A percentile compares a stretch with the other conserved stretches of the same genome.
Evolutionary conservation across 192 early-diverging fungal species (phyloP).

Genomic region (Entophlyctis luteolus): DNA sequence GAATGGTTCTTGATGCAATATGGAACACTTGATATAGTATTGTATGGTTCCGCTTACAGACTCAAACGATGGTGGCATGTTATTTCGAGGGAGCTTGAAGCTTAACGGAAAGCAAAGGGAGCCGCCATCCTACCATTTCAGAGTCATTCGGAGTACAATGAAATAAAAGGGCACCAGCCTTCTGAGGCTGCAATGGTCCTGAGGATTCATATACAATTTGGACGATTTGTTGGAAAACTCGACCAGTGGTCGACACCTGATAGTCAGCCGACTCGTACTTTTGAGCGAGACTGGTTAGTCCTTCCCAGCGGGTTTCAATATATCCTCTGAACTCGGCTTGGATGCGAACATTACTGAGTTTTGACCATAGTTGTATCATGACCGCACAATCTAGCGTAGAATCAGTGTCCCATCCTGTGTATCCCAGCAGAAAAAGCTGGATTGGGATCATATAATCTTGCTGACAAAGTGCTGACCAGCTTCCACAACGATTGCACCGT

Average conservation of each 20-base stretch:
- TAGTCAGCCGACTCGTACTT: not conserved
- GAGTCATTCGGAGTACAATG: no score
- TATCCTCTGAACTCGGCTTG: constrained; percentile 15
- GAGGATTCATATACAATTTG: constrained; percentile 8
- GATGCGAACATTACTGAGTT: constrained; percentile 13
- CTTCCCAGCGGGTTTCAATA: constrained; percentile 21
- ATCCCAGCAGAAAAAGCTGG: no score
- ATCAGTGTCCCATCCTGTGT: constrained; percentile 15
- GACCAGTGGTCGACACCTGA: not conserved
- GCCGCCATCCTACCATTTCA: constrained; percentile 12
- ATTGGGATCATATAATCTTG: no score
- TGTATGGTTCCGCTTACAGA: not conserved
- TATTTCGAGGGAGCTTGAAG: not conserved
- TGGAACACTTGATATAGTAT: constrained; percentile 21
- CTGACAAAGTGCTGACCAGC: no score
- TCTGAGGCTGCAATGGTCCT: not conserved
- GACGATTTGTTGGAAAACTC: constrained; percentile 20
- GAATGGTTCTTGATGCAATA: constrained; percentile 19
- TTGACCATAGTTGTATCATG: not conserved
- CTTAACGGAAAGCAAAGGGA: constrained; percentile 13
- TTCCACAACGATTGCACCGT: not conserved
- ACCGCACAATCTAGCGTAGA: constrained; percentile 1
- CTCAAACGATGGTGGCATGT: constrained; percentile 15
- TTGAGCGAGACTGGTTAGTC: not conserved
- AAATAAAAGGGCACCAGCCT: no score